Conservation (phyloP, 495 filamentous ascomycete genomes). For the Melanomma pulvis-pyrius region DNA sequence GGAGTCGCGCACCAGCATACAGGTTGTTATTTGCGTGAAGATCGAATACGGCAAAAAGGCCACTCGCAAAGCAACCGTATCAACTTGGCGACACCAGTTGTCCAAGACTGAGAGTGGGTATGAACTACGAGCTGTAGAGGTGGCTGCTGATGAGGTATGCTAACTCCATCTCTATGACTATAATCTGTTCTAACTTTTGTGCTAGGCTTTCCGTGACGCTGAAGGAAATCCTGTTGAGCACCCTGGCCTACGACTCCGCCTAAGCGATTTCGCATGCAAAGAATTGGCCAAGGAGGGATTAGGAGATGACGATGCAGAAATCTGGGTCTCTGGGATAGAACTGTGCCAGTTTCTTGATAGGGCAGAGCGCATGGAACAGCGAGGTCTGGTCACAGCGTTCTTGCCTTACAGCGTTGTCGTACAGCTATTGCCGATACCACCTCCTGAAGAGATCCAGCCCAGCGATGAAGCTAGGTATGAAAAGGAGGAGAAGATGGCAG, state of each 20-base stretch:
- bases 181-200: neutral
- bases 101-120: neutral
- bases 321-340: neutral
- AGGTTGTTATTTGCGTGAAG: neutral
- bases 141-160: constrained; percentile 6
- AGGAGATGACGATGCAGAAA: neutral
- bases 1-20: constrained; percentile 8
- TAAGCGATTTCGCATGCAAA: neutral
- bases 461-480: neutral
- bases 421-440: neutral
- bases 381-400: neutral
- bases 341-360: neutral
- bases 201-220: neutral
- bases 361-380: neutral
- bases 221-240: constrained; percentile 2
- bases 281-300: neutral
- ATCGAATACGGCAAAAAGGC: constrained; percentile 3
- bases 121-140: constrained; percentile 14
- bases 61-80: constrained; percentile 16
- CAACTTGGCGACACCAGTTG: neutral
- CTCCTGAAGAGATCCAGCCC: neutral
- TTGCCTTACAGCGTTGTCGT: too few relatives aligned
- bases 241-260: neutral
- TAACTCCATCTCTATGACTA: neutral
- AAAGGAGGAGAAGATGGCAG: neutral